Conservation (phyloP, 1,284 basidiomycete genomes). For the Taiwanofungus camphoratus region DNA sequence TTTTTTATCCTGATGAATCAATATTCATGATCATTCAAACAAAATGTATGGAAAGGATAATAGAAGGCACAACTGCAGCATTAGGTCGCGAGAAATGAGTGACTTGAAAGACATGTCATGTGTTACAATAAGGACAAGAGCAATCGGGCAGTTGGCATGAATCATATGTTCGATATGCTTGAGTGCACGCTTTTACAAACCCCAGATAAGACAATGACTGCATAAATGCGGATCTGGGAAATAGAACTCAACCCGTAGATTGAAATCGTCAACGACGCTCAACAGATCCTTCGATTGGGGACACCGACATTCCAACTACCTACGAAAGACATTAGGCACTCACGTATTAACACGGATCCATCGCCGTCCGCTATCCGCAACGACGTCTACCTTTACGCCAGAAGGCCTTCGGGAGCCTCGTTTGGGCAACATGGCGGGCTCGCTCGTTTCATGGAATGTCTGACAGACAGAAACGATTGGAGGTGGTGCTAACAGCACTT, state of each 20-base stretch:
- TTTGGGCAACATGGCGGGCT: conserved; percentile 13
- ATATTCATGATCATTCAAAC: no score
- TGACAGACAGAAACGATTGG: conserved; percentile 59
- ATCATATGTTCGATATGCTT: no score
- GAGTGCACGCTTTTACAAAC: no score
- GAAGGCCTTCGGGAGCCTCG: conserved; percentile 30
- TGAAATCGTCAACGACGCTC: no score
- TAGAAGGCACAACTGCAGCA: no score
- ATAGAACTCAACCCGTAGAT: no score
- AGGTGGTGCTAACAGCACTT: conserved; percentile 52
- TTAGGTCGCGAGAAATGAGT: no score
- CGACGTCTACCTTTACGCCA: conserved; percentile 72
- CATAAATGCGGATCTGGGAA: no score
- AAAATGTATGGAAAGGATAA: no score
- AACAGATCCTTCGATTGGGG: no score
- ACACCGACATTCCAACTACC: neutral
- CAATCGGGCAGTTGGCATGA: no score
- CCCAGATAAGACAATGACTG: no score
- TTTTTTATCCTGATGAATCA: conserved; percentile 57
- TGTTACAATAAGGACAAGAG: neutral
- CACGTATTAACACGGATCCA: conserved; percentile 88
- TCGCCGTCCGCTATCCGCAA: conserved; percentile 62
- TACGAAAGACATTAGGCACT: conserved; percentile 26
- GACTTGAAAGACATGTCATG: neutral
- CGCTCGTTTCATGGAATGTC: conserved; percentile 32